Percentiles rank a stretch among this genome's conserved stretches.
Evolutionary conservation across 1,284 basidiomycete genomes (phyloP).

Genomic region (Takashimella tepidaria): DNA sequence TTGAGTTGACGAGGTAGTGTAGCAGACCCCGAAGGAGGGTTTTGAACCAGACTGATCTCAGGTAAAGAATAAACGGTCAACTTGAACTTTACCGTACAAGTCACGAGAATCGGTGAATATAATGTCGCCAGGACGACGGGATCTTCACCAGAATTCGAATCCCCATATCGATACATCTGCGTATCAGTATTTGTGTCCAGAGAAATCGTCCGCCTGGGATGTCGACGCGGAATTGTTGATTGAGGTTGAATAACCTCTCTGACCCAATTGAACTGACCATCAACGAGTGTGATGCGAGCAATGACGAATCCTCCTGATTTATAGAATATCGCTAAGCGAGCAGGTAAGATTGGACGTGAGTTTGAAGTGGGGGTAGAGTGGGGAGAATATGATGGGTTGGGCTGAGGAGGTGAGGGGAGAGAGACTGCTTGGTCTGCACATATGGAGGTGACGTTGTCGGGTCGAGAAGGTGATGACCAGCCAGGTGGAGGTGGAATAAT

Average conservation of each 20-base stretch:
- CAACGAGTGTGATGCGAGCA: slow-evolving; percentile 19
- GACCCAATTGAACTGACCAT: slow-evolving; percentile 16
- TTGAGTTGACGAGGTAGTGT: slow-evolving; percentile 20
- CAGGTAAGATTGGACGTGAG: slow-evolving; percentile 25
- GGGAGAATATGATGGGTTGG: no score
- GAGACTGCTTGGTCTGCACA: slow-evolving; percentile 37
- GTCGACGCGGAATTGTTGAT: not conserved
- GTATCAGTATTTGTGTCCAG: no score
- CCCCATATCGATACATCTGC: not conserved
- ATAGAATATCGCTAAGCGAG: slow-evolving; percentile 42
- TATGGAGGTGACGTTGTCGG: slow-evolving; percentile 43
- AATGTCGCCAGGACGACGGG: slow-evolving; percentile 37
- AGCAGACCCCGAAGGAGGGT: not conserved
- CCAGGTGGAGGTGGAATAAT: slow-evolving; percentile 47
- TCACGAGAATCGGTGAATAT: slow-evolving; percentile 35
- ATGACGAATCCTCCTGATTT: slow-evolving; percentile 45
- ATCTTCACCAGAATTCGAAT: slow-evolving; percentile 19
- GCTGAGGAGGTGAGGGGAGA: not conserved
- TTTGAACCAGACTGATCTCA: no score
- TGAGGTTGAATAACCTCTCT: slow-evolving; percentile 25
- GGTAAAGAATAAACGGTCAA: slow-evolving; percentile 34
- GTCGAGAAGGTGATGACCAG: slow-evolving; percentile 42
- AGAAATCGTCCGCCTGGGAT: no score
- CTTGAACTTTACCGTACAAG: slow-evolving; percentile 38
- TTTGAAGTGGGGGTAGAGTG: not conserved